Percentiles rank a stretch among this genome's conserved stretches.
Evolutionary conservation across 257 asterid genomes (phyloP).

Genomic region (Capsicum chinense): DNA sequence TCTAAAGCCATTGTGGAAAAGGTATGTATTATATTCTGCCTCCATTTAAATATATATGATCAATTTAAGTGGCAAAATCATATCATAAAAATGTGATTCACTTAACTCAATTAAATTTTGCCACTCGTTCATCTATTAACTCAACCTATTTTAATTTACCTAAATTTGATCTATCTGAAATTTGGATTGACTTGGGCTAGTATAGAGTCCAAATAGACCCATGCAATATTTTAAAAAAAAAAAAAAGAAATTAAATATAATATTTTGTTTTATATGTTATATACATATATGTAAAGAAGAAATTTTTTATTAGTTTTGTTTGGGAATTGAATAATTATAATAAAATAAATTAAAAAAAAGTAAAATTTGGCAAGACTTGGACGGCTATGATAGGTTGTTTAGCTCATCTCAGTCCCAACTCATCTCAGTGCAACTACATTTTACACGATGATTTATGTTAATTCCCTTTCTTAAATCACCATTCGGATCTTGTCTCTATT

Average conservation of each 20-base stretch:
- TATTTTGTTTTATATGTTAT: not conserved
- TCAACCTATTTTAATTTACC: not conserved
- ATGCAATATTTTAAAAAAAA: too few species aligned
- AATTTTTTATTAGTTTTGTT: not conserved
- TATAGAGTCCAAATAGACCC: not conserved
- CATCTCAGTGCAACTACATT: not conserved
- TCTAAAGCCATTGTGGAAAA: constrained; percentile 57
- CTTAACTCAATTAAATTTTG: not conserved
- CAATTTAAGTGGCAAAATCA: not conserved
- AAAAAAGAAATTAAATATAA: too few species aligned
- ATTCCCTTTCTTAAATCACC: not conserved
- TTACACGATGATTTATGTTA: not conserved
- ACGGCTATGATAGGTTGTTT: not conserved
- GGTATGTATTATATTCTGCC: constrained; percentile 34
- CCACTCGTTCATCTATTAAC: too few species aligned
- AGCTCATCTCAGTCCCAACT: not conserved
- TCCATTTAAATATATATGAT: not conserved
- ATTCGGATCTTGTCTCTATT: not conserved
- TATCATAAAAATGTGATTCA: not conserved
- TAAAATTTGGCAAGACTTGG: too few species aligned
- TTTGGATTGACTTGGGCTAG: not conserved
- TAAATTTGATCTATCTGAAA: not conserved
- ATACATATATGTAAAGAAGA: not conserved
- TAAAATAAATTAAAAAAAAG: too few species aligned
- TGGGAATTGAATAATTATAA: not conserved